Percentiles rank a stretch among this genome's conserved stretches.
Conservation (phyloP, 148 eudicot genomes). For the Arbutus unedo region DNA sequence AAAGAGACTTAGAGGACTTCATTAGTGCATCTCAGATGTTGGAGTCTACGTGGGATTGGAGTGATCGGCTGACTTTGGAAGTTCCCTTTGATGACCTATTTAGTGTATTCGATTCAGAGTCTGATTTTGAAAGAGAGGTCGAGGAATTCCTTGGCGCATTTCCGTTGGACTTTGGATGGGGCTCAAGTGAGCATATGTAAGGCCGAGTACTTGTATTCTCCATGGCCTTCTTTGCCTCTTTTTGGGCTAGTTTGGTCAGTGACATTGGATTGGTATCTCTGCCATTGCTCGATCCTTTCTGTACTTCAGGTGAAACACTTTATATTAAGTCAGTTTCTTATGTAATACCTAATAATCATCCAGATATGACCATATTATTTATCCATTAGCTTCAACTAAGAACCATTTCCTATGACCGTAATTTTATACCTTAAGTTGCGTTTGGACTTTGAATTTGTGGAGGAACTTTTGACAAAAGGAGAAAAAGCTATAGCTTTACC, state of each 20-base stretch:
- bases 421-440: background rate
- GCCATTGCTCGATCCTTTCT: background rate
- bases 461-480: background rate
- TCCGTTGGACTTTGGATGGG: background rate
- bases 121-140: background rate
- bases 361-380: background rate
- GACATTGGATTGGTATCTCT: background rate
- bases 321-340: background rate
- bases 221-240: background rate
- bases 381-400: background rate
- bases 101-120: background rate
- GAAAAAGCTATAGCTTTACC: background rate
- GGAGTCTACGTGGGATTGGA: background rate
- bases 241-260: background rate
- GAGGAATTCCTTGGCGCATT: background rate
- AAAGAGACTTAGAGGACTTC: slow-evolving; percentile 6
- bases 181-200: background rate
- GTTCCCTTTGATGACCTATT: background rate
- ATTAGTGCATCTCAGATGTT: background rate
- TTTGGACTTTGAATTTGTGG: background rate
- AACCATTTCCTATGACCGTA: background rate
- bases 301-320: background rate
- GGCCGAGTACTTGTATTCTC: background rate
- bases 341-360: background rate
- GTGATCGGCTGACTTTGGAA: background rate